phyloP scores from a whole-genome alignment of 129 eudicot genomes.

The Logfia minima region DNA sequence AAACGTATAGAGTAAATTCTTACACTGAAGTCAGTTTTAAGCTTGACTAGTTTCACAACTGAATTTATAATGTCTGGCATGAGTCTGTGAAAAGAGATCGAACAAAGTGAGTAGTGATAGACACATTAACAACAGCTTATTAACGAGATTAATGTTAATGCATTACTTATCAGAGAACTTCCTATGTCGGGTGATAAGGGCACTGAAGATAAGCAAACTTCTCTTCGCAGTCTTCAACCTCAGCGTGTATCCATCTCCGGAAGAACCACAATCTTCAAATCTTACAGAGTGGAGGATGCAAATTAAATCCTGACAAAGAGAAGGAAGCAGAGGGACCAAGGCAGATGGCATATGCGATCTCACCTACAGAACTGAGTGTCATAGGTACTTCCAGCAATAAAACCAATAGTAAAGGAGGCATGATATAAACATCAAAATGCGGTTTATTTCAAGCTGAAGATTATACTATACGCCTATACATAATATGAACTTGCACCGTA shows the following conservation, averaged over 20 bases:
- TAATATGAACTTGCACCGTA: conserved; percentile 43
- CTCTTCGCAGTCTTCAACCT: conserved; percentile 71
- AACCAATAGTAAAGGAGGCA: conserved; percentile 15
- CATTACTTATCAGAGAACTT: conserved; percentile 72
- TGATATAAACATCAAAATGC: not conserved
- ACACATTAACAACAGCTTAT: not conserved
- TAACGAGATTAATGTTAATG: conserved; percentile 17
- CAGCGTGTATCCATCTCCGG: conserved; percentile 41
- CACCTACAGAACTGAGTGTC: conserved; percentile 49
- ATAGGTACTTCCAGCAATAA: not conserved
- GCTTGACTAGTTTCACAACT: conserved; percentile 52
- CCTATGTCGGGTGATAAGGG: conserved; percentile 70
- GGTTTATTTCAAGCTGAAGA: not conserved
- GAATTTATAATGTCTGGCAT: conserved; percentile 65
- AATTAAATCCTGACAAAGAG: conserved; percentile 58
- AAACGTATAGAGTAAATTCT: conserved; percentile 15
- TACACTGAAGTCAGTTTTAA: conserved; percentile 57
- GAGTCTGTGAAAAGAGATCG: conserved; percentile 44
- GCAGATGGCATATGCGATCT: conserved; percentile 75
- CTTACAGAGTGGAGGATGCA: conserved; percentile 46
- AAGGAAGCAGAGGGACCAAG: conserved; percentile 57
- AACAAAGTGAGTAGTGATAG: conserved; percentile 30
- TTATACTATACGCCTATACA: not conserved
- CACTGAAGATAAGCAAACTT: conserved; percentile 61
- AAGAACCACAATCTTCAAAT: conserved; percentile 43